A percentile compares a stretch with the other conserved stretches of the same genome.
phyloP scores from a whole-genome alignment of 768 basidiomycete species.

The Tremella yokohamensis region DNA sequence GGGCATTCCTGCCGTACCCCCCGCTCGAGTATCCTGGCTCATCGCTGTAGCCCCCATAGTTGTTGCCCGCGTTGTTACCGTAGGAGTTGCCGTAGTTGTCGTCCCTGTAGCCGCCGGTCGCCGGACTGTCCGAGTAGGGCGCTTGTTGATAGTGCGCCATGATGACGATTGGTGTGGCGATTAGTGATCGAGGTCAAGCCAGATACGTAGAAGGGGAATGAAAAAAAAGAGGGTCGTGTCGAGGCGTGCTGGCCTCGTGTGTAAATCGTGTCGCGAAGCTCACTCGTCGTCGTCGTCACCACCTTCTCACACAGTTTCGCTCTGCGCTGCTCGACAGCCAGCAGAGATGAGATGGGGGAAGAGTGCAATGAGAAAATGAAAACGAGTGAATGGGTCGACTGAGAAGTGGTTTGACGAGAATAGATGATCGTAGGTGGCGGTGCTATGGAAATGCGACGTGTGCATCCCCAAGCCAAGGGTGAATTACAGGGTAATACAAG shows the following conservation, averaged over 20 bases:
- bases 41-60: constrained; percentile 33
- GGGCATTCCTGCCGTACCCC: constrained; percentile 21
- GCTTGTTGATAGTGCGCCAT: constrained; percentile 42
- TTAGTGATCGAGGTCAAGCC: background rate
- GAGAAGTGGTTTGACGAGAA: too few species aligned
- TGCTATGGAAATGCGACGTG: too few species aligned
- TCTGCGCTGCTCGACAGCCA: too few species aligned
- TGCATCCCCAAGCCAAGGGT: too few species aligned
- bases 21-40: constrained; percentile 29
- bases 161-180: constrained; percentile 3
- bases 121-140: constrained; percentile 29
- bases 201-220: background rate
- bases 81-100: constrained; percentile 24
- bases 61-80: constrained; percentile 12
- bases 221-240: background rate
- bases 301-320: too few species aligned
- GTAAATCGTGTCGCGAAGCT: constrained; percentile 6
- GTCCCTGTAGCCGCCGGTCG: constrained; percentile 9
- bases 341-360: too few species aligned
- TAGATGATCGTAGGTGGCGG: too few species aligned
- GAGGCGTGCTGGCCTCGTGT: constrained; percentile 3
- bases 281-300: background rate
- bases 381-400: too few species aligned
- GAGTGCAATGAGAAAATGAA: too few species aligned
- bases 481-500: too few species aligned